Base-by-base conservation (phyloP, 2,329 filamentous ascomycete species). In the Pseudogymnoascus destructans region DNA sequence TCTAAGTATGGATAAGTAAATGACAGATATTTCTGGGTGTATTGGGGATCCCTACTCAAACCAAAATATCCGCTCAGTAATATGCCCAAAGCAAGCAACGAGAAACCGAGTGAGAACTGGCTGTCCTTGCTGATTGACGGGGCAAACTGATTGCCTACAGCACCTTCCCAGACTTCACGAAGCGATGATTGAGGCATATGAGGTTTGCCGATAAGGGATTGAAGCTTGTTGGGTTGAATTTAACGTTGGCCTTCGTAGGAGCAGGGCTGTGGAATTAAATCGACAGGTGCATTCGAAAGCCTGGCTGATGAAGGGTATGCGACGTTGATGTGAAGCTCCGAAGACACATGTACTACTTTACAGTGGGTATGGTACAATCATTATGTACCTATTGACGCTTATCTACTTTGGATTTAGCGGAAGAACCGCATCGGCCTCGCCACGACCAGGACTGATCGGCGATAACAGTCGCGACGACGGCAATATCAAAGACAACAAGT, bases 101-200 rank as follows among this genome's bases (percentile, higher is more conserved):
- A 70, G 73, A 91, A 92, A 68, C 84, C 91, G 64, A 95, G 77
- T 65, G 81, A 74, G 76, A 96, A 93, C 66, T 97, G 93, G 70
- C 77, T 84, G 69, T 84, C 80, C 77, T 97, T 97, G 71, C 80
- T 80, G 67, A 97, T 75, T 59, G 82, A 71, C 62, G 92, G 90
- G 66, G 84, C 74, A 76, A 93, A 97, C 63, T 90, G 89, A 76
- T 83, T 87, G 79, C 83, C 82, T 73, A 87, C 82, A 76, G 91
- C 88, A 79, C 89, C 87, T 79, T 95, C 86, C 92, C 92, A 97
- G 76, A 95, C 80, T 73, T 93, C 84, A 74, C 86, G 84, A 73
- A 95, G 77, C 78, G 87, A 89, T 69, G 84, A 81, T 56, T 56
- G 54, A 38, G 30, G 30, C 54, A 56, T 58, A 61, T 54, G 57